Evolutionary conservation across 306 rosid species (phyloP).

Genomic region (Castanospermum australe): DNA sequence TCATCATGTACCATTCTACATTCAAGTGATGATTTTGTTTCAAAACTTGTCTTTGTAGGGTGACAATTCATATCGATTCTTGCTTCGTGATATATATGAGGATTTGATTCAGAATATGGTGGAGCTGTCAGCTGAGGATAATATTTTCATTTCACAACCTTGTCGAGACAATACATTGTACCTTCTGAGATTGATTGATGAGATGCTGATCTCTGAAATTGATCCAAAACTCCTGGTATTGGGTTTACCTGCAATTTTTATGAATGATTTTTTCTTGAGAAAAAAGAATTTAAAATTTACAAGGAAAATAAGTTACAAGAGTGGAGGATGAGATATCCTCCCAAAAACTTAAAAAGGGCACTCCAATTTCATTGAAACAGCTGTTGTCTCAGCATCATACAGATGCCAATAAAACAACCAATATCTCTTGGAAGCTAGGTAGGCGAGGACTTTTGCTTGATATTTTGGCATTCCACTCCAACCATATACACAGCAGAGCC

Average conservation of each 20-base stretch:
- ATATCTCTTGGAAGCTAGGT: constrained; percentile 2
- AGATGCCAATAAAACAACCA: neutral
- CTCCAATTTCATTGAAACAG: neutral
- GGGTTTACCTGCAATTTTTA: constrained; percentile 23
- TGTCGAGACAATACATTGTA: constrained; percentile 90
- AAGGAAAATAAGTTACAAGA: neutral
- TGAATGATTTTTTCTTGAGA: neutral
- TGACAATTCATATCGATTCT: constrained; percentile 43
- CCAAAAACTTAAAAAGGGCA: neutral
- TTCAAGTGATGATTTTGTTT: constrained; percentile 26
- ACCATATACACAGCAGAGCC: neutral
- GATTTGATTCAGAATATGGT: constrained; percentile 72
- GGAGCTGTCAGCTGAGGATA: constrained; percentile 76
- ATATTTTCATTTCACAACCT: constrained; percentile 77
- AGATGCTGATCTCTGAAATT: constrained; percentile 80
- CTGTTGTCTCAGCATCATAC: neutral
- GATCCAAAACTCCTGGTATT: constrained; percentile 87
- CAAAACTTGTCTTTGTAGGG: constrained; percentile 52
- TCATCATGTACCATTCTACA: neutral
- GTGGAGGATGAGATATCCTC: constrained; percentile 2
- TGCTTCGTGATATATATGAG: constrained; percentile 80
- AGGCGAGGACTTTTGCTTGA: constrained; percentile 1
- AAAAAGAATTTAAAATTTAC: neutral
- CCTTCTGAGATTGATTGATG: constrained; percentile 84
- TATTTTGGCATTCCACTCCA: constrained; percentile 11